Evolutionary conservation across 2,329 filamentous ascomycete species (phyloP).

Genomic region (Hymenoscyphus albidus): DNA sequence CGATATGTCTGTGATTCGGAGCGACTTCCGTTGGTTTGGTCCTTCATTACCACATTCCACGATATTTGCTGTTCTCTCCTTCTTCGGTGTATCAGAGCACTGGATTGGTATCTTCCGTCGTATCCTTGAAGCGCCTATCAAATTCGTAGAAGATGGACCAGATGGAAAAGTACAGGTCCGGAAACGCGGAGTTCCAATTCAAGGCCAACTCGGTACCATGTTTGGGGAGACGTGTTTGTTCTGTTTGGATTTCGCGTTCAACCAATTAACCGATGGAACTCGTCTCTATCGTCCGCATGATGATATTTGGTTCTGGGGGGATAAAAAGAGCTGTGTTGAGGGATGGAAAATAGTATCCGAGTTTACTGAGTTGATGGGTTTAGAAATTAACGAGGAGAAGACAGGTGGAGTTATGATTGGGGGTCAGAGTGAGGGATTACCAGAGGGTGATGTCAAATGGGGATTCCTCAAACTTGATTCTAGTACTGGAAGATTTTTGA

Average conservation of each 20-base stretch:
- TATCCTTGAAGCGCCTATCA: constrained; percentile 57
- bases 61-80: constrained; percentile 52
- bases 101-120: constrained; percentile 58
- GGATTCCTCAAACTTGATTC: background rate
- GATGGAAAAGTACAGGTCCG: constrained; percentile 40
- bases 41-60: constrained; percentile 57
- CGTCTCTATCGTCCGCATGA: constrained; percentile 61
- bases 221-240: background rate
- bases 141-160: constrained; percentile 51
- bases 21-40: constrained; percentile 54
- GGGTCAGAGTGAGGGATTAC: background rate
- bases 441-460: background rate
- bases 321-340: background rate
- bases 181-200: constrained; percentile 56
- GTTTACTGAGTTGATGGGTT: background rate
- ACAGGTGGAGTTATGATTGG: background rate
- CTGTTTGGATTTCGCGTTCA: constrained; percentile 49
- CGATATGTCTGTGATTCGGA: constrained; percentile 51
- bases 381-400: background rate
- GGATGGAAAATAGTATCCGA: background rate
- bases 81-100: constrained; percentile 52
- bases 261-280: constrained; percentile 50
- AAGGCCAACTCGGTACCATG: constrained; percentile 32
- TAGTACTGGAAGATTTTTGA: background rate
- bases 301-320: constrained; percentile 64